phyloP scores from a whole-genome alignment of 169 alveolate genomes.

The Plasmodium reichenowi region DNA sequence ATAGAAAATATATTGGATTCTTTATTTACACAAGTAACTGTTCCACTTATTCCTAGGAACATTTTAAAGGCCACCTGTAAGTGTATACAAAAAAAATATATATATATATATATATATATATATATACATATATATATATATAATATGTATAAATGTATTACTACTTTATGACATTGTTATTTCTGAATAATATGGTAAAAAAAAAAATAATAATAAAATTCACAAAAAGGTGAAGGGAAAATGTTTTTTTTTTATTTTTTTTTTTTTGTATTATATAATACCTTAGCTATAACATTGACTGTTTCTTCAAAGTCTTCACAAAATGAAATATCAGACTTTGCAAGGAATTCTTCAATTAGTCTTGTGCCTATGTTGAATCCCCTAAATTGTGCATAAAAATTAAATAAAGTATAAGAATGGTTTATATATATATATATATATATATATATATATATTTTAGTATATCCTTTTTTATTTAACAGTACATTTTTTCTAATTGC shows the following conservation, averaged over 20 bases:
- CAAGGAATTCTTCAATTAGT: conserved; percentile 84
- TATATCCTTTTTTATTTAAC: neutral
- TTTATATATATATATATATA: neutral
- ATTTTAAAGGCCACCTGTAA: conserved; percentile 85
- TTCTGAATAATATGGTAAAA: no score
- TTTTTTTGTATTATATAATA: neutral
- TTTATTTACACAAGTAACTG: conserved; percentile 81
- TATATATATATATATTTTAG: neutral
- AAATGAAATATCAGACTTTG: conserved; percentile 84
- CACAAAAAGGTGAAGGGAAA: neutral
- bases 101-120: conserved; percentile 7
- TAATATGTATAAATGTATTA: neutral
- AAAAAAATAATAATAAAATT: no score
- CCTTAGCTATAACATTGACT: conserved; percentile 88
- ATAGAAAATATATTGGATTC: conserved; percentile 81
- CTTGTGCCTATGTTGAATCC: conserved; percentile 84
- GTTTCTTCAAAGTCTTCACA: conserved; percentile 84
- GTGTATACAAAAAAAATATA: neutral
- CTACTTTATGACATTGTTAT: no score
- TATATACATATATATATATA: conserved; percentile 7
- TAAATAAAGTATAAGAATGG: no score
- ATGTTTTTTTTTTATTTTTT: neutral
- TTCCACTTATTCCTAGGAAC: conserved; percentile 86
- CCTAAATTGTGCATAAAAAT: conserved; percentile 51
- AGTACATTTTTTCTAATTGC: conserved; percentile 85